phyloP scores from a whole-genome alignment of 2,329 filamentous ascomycete species.

The Curvularia spicifera region DNA sequence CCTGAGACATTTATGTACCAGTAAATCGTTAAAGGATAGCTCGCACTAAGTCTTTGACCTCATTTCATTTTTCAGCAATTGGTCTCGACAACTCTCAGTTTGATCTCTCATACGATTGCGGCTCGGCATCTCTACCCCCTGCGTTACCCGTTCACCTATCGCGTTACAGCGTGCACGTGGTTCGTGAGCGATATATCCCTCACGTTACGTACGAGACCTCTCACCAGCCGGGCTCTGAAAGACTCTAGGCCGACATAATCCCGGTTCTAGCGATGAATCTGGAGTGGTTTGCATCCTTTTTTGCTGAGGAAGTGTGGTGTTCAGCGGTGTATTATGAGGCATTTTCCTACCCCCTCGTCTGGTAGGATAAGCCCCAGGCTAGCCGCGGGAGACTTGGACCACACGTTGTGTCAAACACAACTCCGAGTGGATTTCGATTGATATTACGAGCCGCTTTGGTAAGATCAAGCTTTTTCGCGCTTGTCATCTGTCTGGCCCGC shows the following conservation, averaged over 20 bases:
- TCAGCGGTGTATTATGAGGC: not conserved
- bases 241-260: not conserved
- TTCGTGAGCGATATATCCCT: slow-evolving; percentile 1
- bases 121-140: not conserved
- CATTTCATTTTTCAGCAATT: not conserved
- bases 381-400: not conserved
- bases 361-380: not conserved
- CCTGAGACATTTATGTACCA: not conserved
- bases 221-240: not conserved
- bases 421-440: not conserved
- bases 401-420: not conserved
- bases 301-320: not conserved
- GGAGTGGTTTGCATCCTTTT: not conserved
- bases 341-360: not conserved
- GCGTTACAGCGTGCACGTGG: not conserved
- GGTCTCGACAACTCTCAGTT: not conserved
- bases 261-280: not conserved
- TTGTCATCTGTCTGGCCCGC: not conserved
- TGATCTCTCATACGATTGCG: not conserved
- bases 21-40: not conserved
- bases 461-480: not conserved
- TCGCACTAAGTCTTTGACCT: not conserved
- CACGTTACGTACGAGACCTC: not conserved
- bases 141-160: not conserved
- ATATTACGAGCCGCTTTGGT: not conserved